Evolutionary conservation across 2,329 filamentous ascomycete species (phyloP), one percentile per base, ranked within the genome.

Genomic region (Karstenula rhodostoma): DNA sequence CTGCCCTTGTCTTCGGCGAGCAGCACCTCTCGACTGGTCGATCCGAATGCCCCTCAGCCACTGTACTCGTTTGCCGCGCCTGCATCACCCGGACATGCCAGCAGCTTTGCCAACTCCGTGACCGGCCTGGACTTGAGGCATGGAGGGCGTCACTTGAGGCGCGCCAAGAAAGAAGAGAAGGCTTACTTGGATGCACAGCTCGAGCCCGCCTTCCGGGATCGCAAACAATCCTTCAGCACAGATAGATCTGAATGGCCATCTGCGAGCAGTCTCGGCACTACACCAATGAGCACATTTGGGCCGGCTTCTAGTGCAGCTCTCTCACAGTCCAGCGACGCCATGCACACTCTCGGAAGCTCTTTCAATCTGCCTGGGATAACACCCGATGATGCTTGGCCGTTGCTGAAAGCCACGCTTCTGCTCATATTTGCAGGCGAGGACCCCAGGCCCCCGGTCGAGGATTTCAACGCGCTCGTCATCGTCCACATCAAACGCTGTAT

Each of bases 341-440:
- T 84, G 70, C 74, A 78, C 37, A 79, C 73, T 55, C 72, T 84
- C 6, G 82, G 82, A 3, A 75, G 76, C 19, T 75, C 79, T 1
- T 84, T 84, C 72, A 82, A 82, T 6, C 67, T 84, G 15, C 74
- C 78, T 25, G 81, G 81, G 4, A 78, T 85, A 46, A 80, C 81
- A 5, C 80, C 82, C 0, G 92, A 95, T 67, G 91, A 95, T 75
- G 92, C 92, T 6, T 95, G 92, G 92, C 91, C 92, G 0, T 87
- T 91, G 59, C 77, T 95, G 19, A 93, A 90, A 76, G 89, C 90
- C 3, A 90, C 91, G 67, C 81, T 95, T 43, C 81, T 94, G 4
- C 86, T 90, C 58, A 87, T 95, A 2, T 96, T 95, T 66, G 90
- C 94, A 66, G 91, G 90, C 32, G 92, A 94, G 72, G 91, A 93